Evolutionary conservation across 768 basidiomycete species (phyloP).

Genomic region (Hortiboletus campestris): DNA sequence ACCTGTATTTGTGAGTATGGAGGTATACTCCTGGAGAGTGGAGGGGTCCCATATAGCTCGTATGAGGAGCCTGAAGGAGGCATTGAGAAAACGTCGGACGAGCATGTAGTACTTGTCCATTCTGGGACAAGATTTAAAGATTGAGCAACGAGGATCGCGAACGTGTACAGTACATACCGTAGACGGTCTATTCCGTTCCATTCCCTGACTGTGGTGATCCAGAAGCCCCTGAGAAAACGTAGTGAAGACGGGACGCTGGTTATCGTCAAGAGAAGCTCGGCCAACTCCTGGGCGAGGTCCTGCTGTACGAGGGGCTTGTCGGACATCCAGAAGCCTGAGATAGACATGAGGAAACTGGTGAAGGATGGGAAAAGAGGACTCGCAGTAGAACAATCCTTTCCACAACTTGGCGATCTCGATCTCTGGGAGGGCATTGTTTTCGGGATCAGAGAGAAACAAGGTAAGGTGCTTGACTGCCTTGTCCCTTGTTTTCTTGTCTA

Average conservation of each 20-base stretch:
- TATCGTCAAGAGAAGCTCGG: conserved; percentile 76
- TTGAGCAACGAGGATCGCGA: not conserved
- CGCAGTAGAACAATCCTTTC: conserved; percentile 98
- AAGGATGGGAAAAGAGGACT: conserved; percentile 20
- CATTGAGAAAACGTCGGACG: conserved; percentile 83
- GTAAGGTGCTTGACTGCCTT: conserved; percentile 82
- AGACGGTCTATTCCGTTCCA: conserved; percentile 92
- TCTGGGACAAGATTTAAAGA: conserved; percentile 39
- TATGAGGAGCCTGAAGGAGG: conserved; percentile 77
- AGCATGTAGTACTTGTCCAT: conserved; percentile 99
- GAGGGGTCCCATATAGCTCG: conserved; percentile 64
- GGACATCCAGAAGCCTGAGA: conserved; percentile 97
- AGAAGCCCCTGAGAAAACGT: conserved; percentile 83
- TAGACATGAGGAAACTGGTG: not conserved
- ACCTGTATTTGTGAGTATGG: conserved; percentile 60
- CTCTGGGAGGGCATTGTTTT: conserved; percentile 57
- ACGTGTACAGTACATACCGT: conserved; percentile 50
- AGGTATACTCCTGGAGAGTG: conserved; percentile 59
- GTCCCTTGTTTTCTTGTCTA: conserved; percentile 91
- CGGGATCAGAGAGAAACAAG: conserved; percentile 70
- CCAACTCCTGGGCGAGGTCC: conserved; percentile 80
- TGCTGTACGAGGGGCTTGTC: conserved; percentile 98
- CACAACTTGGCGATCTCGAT: conserved; percentile 88
- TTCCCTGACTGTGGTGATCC: conserved; percentile 86
- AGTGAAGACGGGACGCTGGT: conserved; percentile 56